These are phyloP conservation scores for Rubroshorea leprosula DNA, from an alignment of 345 rosid genomes.

Conservation along the genomic window DNA sequence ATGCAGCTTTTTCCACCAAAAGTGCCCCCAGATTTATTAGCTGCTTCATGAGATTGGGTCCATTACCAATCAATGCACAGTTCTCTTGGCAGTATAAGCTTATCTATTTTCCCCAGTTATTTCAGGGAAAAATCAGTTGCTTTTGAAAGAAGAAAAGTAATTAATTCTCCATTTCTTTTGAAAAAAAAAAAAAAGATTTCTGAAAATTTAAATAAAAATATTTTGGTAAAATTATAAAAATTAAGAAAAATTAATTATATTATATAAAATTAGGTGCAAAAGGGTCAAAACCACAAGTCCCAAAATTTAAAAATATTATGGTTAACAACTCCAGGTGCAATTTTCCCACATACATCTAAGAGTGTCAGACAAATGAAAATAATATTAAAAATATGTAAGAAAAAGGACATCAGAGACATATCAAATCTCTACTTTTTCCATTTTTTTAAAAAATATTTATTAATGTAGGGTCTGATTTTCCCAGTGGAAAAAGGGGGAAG, in stretches of 20 bases:
- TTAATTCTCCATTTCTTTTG: too few relatives aligned
- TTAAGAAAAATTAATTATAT: too few relatives aligned
- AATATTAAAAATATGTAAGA: conserved; percentile 2
- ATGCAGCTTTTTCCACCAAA: conserved; percentile 26
- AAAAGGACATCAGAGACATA: conserved; percentile 3
- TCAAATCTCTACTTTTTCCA: background rate
- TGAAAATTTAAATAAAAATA: too few relatives aligned
- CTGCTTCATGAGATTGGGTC: background rate
- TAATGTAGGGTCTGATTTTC: background rate
- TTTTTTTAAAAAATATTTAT: too few relatives aligned
- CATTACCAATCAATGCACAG: conserved; percentile 3
- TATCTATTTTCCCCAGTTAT: too few relatives aligned
- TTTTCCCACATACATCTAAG: background rate
- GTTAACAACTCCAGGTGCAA: background rate
- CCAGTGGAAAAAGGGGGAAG: background rate
- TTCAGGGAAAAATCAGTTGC: too few relatives aligned
- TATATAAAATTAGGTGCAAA: too few relatives aligned
- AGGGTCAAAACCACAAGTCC: too few relatives aligned
- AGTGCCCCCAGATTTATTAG: background rate
- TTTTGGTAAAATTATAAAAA: too few relatives aligned
- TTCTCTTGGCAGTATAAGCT: conserved; percentile 5
- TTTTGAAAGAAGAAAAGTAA: background rate
- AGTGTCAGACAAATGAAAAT: background rate
- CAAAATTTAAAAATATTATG: too few relatives aligned
- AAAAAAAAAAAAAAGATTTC: too few relatives aligned